Conservation (phyloP, 345 rosid species). For the Eucalyptus tenuipes region DNA sequence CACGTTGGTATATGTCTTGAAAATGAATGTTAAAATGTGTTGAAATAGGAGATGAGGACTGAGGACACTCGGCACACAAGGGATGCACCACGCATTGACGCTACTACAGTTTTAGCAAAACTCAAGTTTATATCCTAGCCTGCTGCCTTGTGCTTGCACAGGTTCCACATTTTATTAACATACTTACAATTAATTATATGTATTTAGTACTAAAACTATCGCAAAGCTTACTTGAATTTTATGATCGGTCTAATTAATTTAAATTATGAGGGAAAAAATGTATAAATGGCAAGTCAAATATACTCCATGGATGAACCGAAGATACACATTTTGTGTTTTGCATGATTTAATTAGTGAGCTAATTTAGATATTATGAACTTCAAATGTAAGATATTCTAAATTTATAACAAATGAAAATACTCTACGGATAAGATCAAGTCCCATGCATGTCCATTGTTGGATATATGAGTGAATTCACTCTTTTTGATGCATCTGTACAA, state of each 20-base stretch:
- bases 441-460: background rate
- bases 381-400: background rate
- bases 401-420: background rate
- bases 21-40: background rate
- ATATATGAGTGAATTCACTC: background rate
- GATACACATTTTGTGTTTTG: background rate
- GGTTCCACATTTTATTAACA: background rate
- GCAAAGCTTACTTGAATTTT: background rate
- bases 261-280: background rate
- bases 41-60: background rate
- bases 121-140: background rate
- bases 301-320: background rate
- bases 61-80: background rate
- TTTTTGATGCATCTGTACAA: background rate
- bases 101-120: background rate
- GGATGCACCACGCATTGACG: background rate
- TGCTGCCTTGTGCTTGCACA: background rate
- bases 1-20: background rate
- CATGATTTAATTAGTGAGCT: background rate
- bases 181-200: background rate
- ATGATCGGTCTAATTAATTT: background rate
- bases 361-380: background rate
- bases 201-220: background rate
- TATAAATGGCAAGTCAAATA: background rate
- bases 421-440: background rate